Evolutionary conservation across 2,329 filamentous ascomycete species (phyloP).

Genomic region (Fusarium brachygibbosum): DNA sequence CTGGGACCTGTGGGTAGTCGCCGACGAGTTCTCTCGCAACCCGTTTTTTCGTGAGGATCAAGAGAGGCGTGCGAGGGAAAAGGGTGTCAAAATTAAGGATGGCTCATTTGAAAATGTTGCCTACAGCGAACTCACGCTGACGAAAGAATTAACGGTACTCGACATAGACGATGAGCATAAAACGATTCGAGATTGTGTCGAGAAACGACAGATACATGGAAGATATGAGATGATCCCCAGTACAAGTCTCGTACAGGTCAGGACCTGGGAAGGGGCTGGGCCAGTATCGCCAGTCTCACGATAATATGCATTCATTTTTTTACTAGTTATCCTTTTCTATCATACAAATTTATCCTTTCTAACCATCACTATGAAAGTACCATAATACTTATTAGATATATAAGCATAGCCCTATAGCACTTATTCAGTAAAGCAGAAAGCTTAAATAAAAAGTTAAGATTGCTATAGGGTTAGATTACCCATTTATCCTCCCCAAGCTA

Average conservation of each 20-base stretch:
- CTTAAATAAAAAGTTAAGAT: no score
- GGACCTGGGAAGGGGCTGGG: background rate
- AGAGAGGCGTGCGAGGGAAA: background rate
- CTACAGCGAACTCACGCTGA: background rate
- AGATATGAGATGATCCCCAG: background rate
- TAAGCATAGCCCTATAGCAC: no score
- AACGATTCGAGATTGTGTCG: background rate
- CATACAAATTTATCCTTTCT: background rate
- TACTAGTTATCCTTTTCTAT: background rate
- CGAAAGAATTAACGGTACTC: background rate
- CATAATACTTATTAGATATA: no score
- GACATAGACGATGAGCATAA: background rate
- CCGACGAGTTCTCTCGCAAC: background rate
- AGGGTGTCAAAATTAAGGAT: background rate
- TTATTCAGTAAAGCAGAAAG: no score
- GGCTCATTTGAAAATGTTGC: background rate
- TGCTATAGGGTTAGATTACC: no score
- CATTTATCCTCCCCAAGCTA: no score
- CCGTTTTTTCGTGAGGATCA: constrained; percentile 7
- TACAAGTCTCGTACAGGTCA: constrained; percentile 1
- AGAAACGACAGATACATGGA: background rate
- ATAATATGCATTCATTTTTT: background rate
- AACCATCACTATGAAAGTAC: no score
- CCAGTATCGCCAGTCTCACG: background rate
- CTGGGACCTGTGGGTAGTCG: background rate